A percentile compares a stretch with the other conserved stretches of the same genome.
These are phyloP conservation scores for Boletus reticuloceps DNA, from an alignment of 768 basidiomycete genomes.

Conservation along the genomic window DNA sequence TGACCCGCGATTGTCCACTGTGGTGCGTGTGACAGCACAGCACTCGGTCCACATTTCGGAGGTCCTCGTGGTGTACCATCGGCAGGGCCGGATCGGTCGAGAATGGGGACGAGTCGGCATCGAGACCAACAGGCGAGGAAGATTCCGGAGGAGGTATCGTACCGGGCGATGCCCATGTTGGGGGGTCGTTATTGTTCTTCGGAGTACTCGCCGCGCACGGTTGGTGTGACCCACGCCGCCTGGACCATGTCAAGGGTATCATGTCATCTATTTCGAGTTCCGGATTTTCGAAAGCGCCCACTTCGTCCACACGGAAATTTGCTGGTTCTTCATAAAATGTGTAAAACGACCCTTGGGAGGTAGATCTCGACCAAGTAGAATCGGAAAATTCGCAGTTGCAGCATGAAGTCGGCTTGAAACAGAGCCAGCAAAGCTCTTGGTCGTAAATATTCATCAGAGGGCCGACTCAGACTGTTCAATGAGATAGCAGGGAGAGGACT, in stretches of 20 bases:
- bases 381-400: constrained; percentile 6
- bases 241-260: not conserved
- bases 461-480: not conserved
- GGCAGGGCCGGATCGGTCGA: not conserved
- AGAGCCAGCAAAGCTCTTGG: constrained; percentile 5
- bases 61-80: not conserved
- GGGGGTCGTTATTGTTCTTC: constrained; percentile 2
- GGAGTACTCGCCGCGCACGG: not conserved
- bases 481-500: not conserved
- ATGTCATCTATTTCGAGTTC: not conserved
- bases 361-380: constrained; percentile 5
- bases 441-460: constrained; percentile 8
- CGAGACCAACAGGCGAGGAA: constrained; percentile 16
- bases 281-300: not conserved
- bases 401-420: not conserved
- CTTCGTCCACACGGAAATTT: not conserved
- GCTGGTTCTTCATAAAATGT: not conserved
- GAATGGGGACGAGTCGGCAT: not conserved
- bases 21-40: not conserved
- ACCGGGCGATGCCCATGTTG: constrained; percentile 4
- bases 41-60: not conserved
- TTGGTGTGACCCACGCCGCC: not conserved
- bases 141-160: constrained; percentile 18
- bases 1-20: not conserved
- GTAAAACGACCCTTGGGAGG: not conserved